Evolutionary conservation across 345 rosid species (phyloP).

Genomic region (Reutealis trisperma): DNA sequence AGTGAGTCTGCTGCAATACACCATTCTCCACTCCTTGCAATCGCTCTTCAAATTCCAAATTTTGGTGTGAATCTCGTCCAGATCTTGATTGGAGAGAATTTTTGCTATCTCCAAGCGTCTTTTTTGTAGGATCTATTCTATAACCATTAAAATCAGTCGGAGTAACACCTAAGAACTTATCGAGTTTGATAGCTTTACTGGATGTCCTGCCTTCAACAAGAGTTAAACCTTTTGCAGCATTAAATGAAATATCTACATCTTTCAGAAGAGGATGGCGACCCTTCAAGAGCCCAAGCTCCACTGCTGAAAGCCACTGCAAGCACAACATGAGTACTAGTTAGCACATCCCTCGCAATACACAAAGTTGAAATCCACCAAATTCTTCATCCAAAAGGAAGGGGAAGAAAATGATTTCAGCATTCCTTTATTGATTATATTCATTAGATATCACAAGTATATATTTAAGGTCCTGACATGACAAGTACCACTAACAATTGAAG

Average conservation of each 20-base stretch:
- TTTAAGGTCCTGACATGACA: background rate
- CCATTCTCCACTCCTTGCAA: constrained; percentile 34
- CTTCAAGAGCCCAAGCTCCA: constrained; percentile 93
- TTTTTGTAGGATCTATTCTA: constrained; percentile 32
- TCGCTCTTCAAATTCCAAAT: constrained; percentile 30
- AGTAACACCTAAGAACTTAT: constrained; percentile 47
- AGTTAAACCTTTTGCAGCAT: constrained; percentile 61
- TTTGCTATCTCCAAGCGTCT: constrained; percentile 37
- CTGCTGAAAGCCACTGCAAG: constrained; percentile 88
- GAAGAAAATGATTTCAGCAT: constrained; percentile 13
- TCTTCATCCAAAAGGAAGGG: constrained; percentile 12
- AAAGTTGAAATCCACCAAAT: background rate
- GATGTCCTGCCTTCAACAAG: constrained; percentile 46
- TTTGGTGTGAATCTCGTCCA: constrained; percentile 32
- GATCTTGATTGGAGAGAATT: constrained; percentile 33
- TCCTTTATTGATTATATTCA: background rate
- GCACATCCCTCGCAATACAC: constrained; percentile 18
- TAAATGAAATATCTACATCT: constrained; percentile 77
- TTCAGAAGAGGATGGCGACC: constrained; percentile 94
- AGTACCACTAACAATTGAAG: background rate
- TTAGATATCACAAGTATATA: background rate
- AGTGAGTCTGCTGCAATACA: constrained; percentile 32
- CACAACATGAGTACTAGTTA: constrained; percentile 18
- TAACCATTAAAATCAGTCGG: constrained; percentile 45
- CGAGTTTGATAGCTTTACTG: constrained; percentile 32